Base-by-base conservation (phyloP, 495 filamentous ascomycete species). In the Neurospora sp. region DNA sequence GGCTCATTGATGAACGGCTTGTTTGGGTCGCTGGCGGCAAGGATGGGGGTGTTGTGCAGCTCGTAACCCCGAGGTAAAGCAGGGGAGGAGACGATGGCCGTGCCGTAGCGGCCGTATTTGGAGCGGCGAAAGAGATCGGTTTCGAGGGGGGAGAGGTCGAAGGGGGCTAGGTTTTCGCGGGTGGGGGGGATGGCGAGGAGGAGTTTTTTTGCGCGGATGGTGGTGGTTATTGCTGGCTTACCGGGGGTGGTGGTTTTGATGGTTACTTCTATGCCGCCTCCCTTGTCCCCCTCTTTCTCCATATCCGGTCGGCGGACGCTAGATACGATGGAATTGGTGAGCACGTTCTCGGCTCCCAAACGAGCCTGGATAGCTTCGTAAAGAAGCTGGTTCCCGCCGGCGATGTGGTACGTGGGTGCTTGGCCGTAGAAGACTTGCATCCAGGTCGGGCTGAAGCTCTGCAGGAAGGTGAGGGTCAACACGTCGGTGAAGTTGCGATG, bases 131-230 rank as follows among this genome's bases (percentile, higher is more conserved):
- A 78, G 20, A 78, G 70, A 35, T 70, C 14, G 27, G 41, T 71
- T 69, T 84, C 83, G 10, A 71, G 61, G 3, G 20, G 16, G 75
- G 71, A 74, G 41, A 83, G 80, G 72, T 83, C 79, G 69, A 82
- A 80, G 37, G 80, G 76, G 9, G 70, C 72, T 31, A 80, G 74
- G 44, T 81, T 82, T 18, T 69, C 65, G 3, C 78, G 61, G 42
- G 76, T 81, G 4, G 80, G 82, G 47, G 79, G 80, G 69, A 81
- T 77, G 14, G 83, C 79, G 69, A 83, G 69, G 1, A 84, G 73
- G n/a, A 84, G 76, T 22, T 77, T 78, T 35, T 78, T 78, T 44
- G 83, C 82, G 20, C 72, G 68, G 74, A 84, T 80, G n/a, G 1
- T 27, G 22, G 59, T 73, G 18, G 73, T 72, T 9, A 74, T 74